These are phyloP conservation scores for Apiotrichum gracile DNA, from an alignment of 1,284 basidiomycete species.

Conservation along the genomic window DNA sequence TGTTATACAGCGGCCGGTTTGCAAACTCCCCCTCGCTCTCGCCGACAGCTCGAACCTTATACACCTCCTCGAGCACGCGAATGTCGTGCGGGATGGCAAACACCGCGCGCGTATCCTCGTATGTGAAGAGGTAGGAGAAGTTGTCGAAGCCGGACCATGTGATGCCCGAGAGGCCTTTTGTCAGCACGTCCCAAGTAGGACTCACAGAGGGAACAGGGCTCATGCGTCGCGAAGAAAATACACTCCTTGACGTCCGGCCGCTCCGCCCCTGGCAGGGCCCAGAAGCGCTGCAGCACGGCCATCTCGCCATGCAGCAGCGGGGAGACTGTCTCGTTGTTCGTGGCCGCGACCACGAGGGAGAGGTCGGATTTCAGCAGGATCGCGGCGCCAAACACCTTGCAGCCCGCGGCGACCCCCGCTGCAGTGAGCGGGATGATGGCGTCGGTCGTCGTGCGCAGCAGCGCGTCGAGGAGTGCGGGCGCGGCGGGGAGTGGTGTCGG, in stretches of 20 bases:
- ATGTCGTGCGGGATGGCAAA: conserved; percentile 33
- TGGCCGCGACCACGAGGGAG: conserved; percentile 22
- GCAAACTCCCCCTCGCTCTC: conserved; percentile 13
- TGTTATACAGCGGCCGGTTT: conserved; percentile 25
- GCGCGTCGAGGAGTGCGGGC: conserved; percentile 16
- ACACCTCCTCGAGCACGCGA: conserved; percentile 28
- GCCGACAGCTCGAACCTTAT: conserved; percentile 15
- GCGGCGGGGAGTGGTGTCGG: background rate
- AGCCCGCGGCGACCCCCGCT: conserved; percentile 19
- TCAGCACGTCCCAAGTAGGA: background rate
- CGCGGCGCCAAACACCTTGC: conserved; percentile 33
- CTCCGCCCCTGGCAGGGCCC: conserved; percentile 12
- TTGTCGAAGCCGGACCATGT: conserved; percentile 35
- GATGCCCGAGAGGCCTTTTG: conserved; percentile 27
- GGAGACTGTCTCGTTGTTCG: conserved; percentile 23
- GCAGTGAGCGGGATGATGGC: conserved; percentile 26
- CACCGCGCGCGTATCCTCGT: conserved; percentile 25
- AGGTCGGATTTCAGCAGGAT: conserved; percentile 29
- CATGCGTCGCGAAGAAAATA: conserved; percentile 31
- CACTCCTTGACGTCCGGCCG: conserved; percentile 24
- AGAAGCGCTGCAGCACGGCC: conserved; percentile 28
- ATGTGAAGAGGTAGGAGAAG: conserved; percentile 27
- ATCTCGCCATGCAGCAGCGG: conserved; percentile 33
- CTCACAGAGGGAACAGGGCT: conserved; percentile 33
- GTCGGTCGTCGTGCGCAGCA: conserved; percentile 17